Evolutionary conservation across 1,139 yeast genomes (phyloP), one percentile per base, ranked within the genome.

Genomic region (Taphrina sp.): DNA sequence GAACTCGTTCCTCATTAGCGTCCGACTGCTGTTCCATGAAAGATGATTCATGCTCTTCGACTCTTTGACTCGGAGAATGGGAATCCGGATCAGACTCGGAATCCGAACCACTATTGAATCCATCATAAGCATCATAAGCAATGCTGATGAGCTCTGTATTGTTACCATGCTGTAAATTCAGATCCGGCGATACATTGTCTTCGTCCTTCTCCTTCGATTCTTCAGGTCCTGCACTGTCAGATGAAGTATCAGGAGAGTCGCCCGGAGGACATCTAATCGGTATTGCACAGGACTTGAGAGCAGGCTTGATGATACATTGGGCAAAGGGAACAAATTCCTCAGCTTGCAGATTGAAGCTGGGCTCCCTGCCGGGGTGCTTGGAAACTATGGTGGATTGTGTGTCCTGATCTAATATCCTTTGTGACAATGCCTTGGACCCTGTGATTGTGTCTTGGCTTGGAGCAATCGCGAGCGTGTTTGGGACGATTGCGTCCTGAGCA

Each of bases 101-200:
- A n/a, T 45, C 52, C 5, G 54, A 49, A 23, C 41, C 37, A 29
- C 46, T 38, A 20, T 49, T 46, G 37, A 49, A 49, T 10, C 54
- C 54, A 33, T 49, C 36, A 24, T 49, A 49, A n/a, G 54, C 54
- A 17, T 49, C 54, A 17, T 22, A 49, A n/a, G n/a, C n/a, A n/a
- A n/a, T n/a, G n/a, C n/a, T n/a, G n/a, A n/a, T n/a, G n/a, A n/a
- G n/a, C n/a, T n/a, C n/a, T n/a, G n/a, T n/a, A n/a, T n/a, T n/a
- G n/a, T n/a, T n/a, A n/a, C n/a, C n/a, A n/a, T n/a, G n/a, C n/a
- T n/a, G n/a, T n/a, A n/a, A n/a, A n/a, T n/a, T n/a, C n/a, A n/a
- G n/a, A n/a, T n/a, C n/a, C n/a, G n/a, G n/a, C n/a, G n/a, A n/a
- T n/a, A n/a, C n/a, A n/a, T n/a, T n/a, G n/a, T n/a, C n/a, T n/a